A percentile compares a stretch with the other conserved stretches of the same genome.
phyloP scores from a whole-genome alignment of 2,329 filamentous ascomycete species.

The Colletotrichum camelliae region DNA sequence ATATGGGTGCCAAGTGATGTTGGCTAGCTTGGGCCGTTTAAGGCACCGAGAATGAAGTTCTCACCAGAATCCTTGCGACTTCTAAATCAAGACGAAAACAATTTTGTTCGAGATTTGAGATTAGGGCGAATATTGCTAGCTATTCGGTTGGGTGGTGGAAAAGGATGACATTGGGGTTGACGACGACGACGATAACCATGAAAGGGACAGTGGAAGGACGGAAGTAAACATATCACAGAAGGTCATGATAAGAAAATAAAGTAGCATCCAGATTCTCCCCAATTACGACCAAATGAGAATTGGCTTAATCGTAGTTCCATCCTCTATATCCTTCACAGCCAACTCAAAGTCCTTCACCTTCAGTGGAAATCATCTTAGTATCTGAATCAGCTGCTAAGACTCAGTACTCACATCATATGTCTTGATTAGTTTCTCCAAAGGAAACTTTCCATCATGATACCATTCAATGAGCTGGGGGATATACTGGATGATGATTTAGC shows the following conservation, averaged over 20 bases:
- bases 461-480: neutral
- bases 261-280: neutral
- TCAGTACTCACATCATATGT: neutral
- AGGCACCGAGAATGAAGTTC: neutral
- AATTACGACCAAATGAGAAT: neutral
- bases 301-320: neutral
- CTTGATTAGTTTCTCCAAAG: neutral
- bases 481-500: neutral
- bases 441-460: neutral
- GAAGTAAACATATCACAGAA: neutral
- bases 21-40: neutral
- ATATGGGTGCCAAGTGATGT: neutral
- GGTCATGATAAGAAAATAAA: neutral
- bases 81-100: too few species aligned
- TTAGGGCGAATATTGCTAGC: neutral
- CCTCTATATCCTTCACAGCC: neutral
- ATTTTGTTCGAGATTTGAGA: neutral
- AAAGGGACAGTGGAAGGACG: neutral
- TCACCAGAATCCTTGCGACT: neutral
- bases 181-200: neutral
- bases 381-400: neutral
- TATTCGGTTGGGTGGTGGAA: neutral
- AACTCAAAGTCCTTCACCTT: neutral
- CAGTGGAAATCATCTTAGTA: neutral
- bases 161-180: too few species aligned